These are phyloP conservation scores for Termitomyces sp. DNA, from an alignment of 768 basidiomycete genomes.

Conservation along the genomic window DNA sequence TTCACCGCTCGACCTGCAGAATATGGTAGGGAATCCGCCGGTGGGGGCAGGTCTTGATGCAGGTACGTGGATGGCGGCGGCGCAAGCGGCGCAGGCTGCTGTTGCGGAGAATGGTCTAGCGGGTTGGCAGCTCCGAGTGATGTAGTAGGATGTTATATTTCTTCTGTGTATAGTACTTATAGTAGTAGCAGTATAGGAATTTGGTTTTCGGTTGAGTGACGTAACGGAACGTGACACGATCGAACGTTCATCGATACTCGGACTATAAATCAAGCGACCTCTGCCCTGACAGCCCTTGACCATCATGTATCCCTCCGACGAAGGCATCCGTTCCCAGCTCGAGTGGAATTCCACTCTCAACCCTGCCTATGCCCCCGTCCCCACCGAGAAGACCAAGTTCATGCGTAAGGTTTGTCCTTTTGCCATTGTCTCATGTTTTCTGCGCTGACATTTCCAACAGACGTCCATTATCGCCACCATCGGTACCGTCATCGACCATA, in stretches of 20 bases:
- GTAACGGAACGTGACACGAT: constrained; percentile 15
- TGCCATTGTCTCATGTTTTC: not conserved
- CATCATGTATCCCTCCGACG: constrained; percentile 57
- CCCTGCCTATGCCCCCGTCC: constrained; percentile 66
- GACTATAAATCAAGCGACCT: constrained; percentile 12
- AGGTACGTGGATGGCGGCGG: constrained; percentile 69
- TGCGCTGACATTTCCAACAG: constrained; percentile 38
- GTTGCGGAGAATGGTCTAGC: constrained; percentile 66
- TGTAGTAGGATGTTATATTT: constrained; percentile 50
- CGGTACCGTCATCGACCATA: constrained; percentile 47
- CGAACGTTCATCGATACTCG: constrained; percentile 20
- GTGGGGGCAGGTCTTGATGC: constrained; percentile 53
- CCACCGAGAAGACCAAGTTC: constrained; percentile 80
- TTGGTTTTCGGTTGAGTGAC: constrained; percentile 7
- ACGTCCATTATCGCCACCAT: constrained; percentile 99
- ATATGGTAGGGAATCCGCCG: constrained; percentile 45
- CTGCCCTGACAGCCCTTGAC: constrained; percentile 21
- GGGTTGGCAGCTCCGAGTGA: constrained; percentile 78
- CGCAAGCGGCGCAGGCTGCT: constrained; percentile 69
- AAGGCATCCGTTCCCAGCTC: constrained; percentile 72
- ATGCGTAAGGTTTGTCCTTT: constrained; percentile 75
- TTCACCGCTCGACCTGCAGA: constrained; percentile 62
- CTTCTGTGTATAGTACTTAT: constrained; percentile 26
- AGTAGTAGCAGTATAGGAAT: constrained; percentile 22
- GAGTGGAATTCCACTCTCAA: constrained; percentile 89